Base-by-base conservation (phyloP, 2,329 filamentous ascomycete species). In the Cladophialophora yegresii region DNA sequence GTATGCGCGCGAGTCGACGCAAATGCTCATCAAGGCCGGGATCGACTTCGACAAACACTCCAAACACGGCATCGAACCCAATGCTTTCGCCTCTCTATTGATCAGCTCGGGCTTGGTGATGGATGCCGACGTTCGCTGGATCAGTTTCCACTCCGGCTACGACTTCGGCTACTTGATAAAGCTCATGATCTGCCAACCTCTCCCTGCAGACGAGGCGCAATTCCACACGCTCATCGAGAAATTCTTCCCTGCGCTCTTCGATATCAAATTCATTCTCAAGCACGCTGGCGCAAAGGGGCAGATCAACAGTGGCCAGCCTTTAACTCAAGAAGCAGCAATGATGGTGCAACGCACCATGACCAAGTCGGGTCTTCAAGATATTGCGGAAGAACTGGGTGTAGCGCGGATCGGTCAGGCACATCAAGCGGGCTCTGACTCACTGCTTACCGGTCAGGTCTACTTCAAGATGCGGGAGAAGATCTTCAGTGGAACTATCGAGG, bases 101-200 rank as follows among this genome's bases (percentile, higher is more conserved):
- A 96, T 96, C 62, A 93, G 91, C 55, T 98, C 95, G 1, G 95
- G 95, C 8, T 84, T 99, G 53, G 92, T 96, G 12, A 89, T 95
- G 72, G 87, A 91, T 69, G 88, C 95, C 45, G 88, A 96, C 63
- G 90, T 97, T 61, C 89, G 92, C 75, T 99, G 95, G 95, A 91
- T 99, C 69, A 96, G 92, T 3, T 98, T 98, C 79, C 95, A 99
- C 77, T 95, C 92, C 30, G 95, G 93, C 66, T 99, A 99, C 78
- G 95, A 99, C 80, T 98, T 99, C 78, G 95, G 93, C 55, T 98
- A 98, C 74, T 83, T 99, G 54, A 93, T 96, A 74, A 99, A 99
- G 79, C 87, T 97, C 63, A 88, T 99, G 76, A 89, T 91, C 63
- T 67, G 67, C 60, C 85, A 88, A 70, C 87, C 89, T 51, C 83